Evolutionary conservation across 2,329 filamentous ascomycete species (phyloP).

Genomic region (Helotiales sp.): DNA sequence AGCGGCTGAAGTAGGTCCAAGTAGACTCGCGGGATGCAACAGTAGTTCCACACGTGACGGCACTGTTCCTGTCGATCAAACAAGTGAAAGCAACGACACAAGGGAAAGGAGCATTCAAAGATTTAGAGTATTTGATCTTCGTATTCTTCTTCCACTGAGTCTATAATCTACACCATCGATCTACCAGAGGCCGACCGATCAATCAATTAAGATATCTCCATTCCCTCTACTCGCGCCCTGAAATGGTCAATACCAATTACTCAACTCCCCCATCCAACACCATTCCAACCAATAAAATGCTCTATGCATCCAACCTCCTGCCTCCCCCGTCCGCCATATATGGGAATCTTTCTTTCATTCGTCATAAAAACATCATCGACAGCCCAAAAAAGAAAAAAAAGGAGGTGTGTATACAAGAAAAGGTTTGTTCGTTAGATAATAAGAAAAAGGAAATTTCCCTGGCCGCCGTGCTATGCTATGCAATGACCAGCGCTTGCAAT

Average conservation of each 20-base stretch:
- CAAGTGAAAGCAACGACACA: not conserved
- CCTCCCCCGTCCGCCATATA: not conserved
- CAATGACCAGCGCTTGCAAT: constrained; percentile 35
- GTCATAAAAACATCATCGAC: constrained; percentile 9
- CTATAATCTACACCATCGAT: constrained; percentile 8
- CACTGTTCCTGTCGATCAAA: too few species aligned
- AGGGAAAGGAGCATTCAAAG: not conserved
- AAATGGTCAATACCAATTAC: constrained; percentile 15
- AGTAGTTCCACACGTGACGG: not conserved
- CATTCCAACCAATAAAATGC: constrained; percentile 10
- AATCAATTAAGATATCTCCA: constrained; percentile 17
- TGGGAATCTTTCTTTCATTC: constrained; percentile 13
- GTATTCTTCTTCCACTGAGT: constrained; percentile 34
- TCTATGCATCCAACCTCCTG: not conserved
- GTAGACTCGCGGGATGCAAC: too few species aligned
- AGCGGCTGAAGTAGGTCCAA: too few species aligned
- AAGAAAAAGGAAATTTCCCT: constrained; percentile 1
- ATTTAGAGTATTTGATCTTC: constrained; percentile 43
- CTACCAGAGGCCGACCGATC: constrained; percentile 5
- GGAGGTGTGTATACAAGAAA: constrained; percentile 26
- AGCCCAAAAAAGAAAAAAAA: constrained; percentile 6
- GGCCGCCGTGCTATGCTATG: constrained; percentile 28
- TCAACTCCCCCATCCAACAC: constrained; percentile 1
- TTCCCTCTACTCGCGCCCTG: not conserved
- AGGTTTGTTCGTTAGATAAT: not conserved